A percentile compares a stretch with the other conserved stretches of the same genome.
phyloP scores from a whole-genome alignment of 192 early-diverging fungal species.

The Spizellomyces punctatus region DNA sequence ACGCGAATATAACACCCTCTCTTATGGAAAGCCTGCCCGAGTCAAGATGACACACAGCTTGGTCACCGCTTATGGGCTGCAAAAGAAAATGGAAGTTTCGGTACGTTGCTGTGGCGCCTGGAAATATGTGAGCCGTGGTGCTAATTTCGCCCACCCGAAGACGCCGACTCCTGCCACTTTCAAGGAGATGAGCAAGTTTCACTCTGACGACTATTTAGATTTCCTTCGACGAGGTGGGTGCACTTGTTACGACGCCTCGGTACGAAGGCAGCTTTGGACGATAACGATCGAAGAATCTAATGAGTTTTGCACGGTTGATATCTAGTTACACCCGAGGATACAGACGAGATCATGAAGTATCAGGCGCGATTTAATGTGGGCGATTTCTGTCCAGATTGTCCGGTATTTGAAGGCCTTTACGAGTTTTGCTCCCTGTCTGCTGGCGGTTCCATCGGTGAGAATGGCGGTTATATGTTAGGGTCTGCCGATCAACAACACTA shows the following conservation, averaged over 20 bases:
- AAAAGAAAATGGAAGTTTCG: constrained; percentile 82
- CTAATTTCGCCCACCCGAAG: not conserved
- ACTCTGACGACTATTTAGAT: constrained; percentile 93
- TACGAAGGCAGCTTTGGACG: not conserved
- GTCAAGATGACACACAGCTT: constrained; percentile 92
- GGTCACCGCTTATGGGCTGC: constrained; percentile 87
- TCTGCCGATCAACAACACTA: not conserved
- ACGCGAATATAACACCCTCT: not conserved
- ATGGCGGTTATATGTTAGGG: not conserved
- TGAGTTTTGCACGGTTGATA: constrained; percentile 1
- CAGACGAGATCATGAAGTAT: constrained; percentile 49
- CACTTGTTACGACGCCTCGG: not conserved
- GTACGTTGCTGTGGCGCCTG: constrained; percentile 5
- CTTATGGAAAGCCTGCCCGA: constrained; percentile 73
- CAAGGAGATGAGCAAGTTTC: constrained; percentile 92
- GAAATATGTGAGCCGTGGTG: too few relatives aligned
- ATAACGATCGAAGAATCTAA: not conserved
- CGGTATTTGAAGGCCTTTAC: constrained; percentile 95
- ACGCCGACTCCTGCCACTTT: constrained; percentile 83
- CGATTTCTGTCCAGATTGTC: constrained; percentile 82
- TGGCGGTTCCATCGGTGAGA: constrained; percentile 80
- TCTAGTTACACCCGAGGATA: constrained; percentile 41
- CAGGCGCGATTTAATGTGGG: constrained; percentile 78
- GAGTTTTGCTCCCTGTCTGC: constrained; percentile 94
- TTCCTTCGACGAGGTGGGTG: constrained; percentile 73